Percentiles rank a stretch among this genome's conserved stretches.
These are phyloP conservation scores for Solanum aculeatissimum DNA, from an alignment of 305 asterid species.

Conservation along the genomic window DNA sequence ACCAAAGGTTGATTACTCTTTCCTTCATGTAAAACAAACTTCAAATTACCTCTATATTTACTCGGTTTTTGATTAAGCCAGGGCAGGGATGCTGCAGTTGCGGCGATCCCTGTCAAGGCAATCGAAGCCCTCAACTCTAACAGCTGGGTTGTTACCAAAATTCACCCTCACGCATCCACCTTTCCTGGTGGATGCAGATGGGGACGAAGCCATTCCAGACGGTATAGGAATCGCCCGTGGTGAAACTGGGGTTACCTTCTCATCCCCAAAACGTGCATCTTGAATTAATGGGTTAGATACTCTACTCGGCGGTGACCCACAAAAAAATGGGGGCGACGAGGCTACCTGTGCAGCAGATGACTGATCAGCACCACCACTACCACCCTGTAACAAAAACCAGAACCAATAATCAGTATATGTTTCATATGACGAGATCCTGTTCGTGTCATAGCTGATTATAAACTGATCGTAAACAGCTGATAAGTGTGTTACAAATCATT, in stretches of 20 bases:
- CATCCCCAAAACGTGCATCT: constrained; percentile 78
- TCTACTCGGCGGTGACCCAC: constrained; percentile 99
- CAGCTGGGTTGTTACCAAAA: constrained; percentile 91
- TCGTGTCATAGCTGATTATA: neutral
- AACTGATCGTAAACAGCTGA: neutral
- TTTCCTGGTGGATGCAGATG: constrained; percentile 55
- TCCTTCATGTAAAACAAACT: neutral
- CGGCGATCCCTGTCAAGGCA: constrained; percentile 93
- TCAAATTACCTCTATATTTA: constrained; percentile 4
- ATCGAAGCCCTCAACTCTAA: constrained; percentile 87
- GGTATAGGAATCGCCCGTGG: constrained; percentile 50
- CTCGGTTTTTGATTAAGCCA: constrained; percentile 37
- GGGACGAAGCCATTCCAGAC: constrained; percentile 40
- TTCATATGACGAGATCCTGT: neutral
- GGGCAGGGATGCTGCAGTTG: constrained; percentile 85
- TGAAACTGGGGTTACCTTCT: constrained; percentile 39
- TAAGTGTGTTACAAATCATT: neutral
- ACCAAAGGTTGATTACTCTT: constrained; percentile 9
- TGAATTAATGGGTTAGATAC: constrained; percentile 97
- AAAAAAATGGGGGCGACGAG: constrained; percentile 98
- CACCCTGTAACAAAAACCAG: constrained; percentile 34
- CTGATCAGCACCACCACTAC: constrained; percentile 31
- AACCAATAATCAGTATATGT: neutral
- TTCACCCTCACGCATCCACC: constrained; percentile 68
- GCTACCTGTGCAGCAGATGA: constrained; percentile 34